Evolutionary conservation across 2,329 filamentous ascomycete species (phyloP).

Genomic region (Aspergillus persii): DNA sequence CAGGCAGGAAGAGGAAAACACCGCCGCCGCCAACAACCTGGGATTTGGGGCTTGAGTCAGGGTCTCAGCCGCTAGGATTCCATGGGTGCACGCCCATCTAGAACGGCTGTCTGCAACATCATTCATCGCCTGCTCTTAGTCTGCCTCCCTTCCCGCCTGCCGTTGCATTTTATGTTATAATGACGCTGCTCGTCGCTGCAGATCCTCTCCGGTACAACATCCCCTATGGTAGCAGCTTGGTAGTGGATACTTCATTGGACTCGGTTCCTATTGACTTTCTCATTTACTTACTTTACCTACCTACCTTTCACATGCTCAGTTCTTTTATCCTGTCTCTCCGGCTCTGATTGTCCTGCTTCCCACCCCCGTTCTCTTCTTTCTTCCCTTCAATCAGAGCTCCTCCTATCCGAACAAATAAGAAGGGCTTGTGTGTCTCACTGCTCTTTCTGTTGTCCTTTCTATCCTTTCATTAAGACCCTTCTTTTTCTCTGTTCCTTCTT

Average conservation of each 20-base stretch:
- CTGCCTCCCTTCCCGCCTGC: not conserved
- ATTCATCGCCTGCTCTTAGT: constrained; percentile 1
- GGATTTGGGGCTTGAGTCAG: constrained; percentile 5
- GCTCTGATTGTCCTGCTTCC: constrained; percentile 3
- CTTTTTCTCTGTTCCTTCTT: constrained; percentile 8
- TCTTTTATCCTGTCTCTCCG: constrained; percentile 19
- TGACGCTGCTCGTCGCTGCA: not conserved
- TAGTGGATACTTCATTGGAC: no score
- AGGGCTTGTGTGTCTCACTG: not conserved
- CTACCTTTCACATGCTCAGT: constrained; percentile 5
- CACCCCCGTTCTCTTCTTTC: constrained; percentile 11
- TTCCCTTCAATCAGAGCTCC: constrained; percentile 1
- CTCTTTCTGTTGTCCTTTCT: constrained; percentile 7
- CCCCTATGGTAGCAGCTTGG: not conserved
- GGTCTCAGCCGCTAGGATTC: constrained; percentile 24
- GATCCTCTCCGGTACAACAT: not conserved
- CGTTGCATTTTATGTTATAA: not conserved
- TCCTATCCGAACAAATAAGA: not conserved
- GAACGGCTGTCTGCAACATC: constrained; percentile 20
- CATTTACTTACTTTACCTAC: constrained; percentile 6
- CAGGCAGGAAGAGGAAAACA: constrained; percentile 7
- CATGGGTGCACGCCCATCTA: constrained; percentile 11
- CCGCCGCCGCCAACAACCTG: constrained; percentile 8
- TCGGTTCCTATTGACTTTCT: not conserved
- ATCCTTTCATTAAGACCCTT: constrained; percentile 7